Conservation (phyloP, 2,329 filamentous ascomycete species). For the Penicillium sp. region DNA sequence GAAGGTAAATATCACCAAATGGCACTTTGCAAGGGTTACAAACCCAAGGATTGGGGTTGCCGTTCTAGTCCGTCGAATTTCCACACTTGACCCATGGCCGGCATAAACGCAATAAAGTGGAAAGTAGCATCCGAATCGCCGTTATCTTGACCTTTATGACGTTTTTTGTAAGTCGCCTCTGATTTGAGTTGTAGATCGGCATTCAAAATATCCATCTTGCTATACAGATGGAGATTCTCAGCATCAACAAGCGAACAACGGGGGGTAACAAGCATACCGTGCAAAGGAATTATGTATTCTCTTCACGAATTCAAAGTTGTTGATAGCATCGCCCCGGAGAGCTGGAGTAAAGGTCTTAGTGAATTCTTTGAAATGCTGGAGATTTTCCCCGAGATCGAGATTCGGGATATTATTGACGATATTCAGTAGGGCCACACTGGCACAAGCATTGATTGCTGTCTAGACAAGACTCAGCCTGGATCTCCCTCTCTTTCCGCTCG, state of each 20-base stretch:
- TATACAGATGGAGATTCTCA: constrained; percentile 23
- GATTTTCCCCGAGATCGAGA: constrained; percentile 66
- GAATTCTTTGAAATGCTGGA: constrained; percentile 70
- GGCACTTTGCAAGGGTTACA: background rate
- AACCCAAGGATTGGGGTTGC: constrained; percentile 66
- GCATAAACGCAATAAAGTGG: constrained; percentile 89
- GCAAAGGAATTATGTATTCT: constrained; percentile 86
- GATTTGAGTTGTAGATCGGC: constrained; percentile 64
- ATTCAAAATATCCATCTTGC: constrained; percentile 73
- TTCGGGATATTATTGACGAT: constrained; percentile 80
- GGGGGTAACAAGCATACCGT: constrained; percentile 46
- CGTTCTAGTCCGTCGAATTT: constrained; percentile 81
- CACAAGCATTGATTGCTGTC: constrained; percentile 82
- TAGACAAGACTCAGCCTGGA: constrained; percentile 35
- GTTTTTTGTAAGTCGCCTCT: constrained; percentile 42
- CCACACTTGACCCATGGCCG: constrained; percentile 73
- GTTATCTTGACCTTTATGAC: constrained; percentile 43
- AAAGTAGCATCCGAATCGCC: constrained; percentile 63
- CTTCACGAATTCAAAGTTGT: constrained; percentile 73
- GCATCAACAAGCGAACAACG: background rate
- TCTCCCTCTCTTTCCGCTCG: background rate
- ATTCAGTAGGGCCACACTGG: constrained; percentile 87
- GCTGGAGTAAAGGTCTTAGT: constrained; percentile 69
- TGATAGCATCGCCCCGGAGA: constrained; percentile 72
- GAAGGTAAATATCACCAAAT: background rate